Conservation (phyloP, 2,329 filamentous ascomycete genomes). For the Monosporascus ibericus region DNA sequence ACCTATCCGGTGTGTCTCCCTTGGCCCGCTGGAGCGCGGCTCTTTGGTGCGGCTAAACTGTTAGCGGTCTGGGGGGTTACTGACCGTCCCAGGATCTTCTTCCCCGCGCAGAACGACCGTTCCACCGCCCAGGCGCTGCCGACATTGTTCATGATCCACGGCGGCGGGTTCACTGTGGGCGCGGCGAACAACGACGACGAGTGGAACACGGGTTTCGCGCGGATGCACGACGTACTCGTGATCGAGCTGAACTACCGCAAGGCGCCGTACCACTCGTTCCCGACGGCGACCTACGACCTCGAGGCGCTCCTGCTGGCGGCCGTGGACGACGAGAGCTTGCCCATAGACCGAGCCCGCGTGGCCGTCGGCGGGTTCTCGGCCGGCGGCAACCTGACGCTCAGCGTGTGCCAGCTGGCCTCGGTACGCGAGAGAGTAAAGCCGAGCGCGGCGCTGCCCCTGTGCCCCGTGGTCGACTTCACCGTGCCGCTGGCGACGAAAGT, state of each 20-base stretch:
- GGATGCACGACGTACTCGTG: conserved; percentile 33
- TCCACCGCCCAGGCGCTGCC: conserved; percentile 23
- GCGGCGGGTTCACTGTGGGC: conserved; percentile 36
- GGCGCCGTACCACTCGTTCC: conserved; percentile 34
- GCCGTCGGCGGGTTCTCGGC: conserved; percentile 39
- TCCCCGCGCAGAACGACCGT: conserved; percentile 24
- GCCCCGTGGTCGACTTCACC: conserved; percentile 36
- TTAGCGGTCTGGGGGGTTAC: not conserved
- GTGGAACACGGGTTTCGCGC: conserved; percentile 32
- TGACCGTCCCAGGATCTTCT: conserved; percentile 24
- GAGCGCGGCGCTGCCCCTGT: conserved; percentile 27
- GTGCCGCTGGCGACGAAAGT: conserved; percentile 23
- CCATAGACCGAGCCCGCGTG: conserved; percentile 33
- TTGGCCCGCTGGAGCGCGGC: too few relatives aligned
- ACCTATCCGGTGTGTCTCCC: not conserved
- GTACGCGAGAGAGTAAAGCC: conserved; percentile 27
- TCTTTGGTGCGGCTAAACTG: too few relatives aligned
- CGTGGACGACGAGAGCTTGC: conserved; percentile 32
- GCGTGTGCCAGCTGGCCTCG: conserved; percentile 29
- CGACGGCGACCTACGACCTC: conserved; percentile 32
- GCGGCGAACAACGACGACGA: conserved; percentile 31
- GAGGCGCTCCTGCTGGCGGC: conserved; percentile 32
- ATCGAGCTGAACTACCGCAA: conserved; percentile 38
- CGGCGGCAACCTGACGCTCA: conserved; percentile 36
- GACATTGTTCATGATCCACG: conserved; percentile 37